These are phyloP conservation scores for Glutinoglossum americanum DNA, from an alignment of 495 filamentous ascomycete species.

Conservation along the genomic window DNA sequence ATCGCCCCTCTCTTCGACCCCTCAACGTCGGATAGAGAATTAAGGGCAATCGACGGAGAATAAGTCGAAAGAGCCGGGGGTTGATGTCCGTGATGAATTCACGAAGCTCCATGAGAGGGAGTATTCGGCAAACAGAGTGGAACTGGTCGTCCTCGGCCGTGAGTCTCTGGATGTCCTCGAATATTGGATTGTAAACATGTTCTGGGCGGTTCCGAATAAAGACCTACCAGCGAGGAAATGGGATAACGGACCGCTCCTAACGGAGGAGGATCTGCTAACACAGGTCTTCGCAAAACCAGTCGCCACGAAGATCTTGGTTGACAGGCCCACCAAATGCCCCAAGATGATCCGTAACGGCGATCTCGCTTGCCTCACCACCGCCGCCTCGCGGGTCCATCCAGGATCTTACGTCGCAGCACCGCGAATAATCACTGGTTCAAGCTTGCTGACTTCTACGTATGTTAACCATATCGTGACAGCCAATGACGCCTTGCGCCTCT, in stretches of 20 bases:
- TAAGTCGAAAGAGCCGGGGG: constrained; percentile 53
- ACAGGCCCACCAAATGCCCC: constrained; percentile 49
- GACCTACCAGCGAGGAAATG: constrained; percentile 59
- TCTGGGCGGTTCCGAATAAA: constrained; percentile 69
- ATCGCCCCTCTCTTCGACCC: constrained; percentile 75
- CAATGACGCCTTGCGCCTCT: too few species aligned
- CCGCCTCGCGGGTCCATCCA: too few species aligned
- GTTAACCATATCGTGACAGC: too few species aligned
- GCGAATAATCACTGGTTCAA: too few species aligned
- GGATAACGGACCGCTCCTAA: constrained; percentile 50
- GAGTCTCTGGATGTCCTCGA: constrained; percentile 77
- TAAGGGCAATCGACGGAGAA: constrained; percentile 82
- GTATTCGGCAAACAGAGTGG: constrained; percentile 93
- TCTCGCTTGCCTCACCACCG: constrained; percentile 43
- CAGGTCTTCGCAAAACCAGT: constrained; percentile 87
- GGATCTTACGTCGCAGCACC: too few species aligned
- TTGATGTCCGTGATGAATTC: constrained; percentile 82
- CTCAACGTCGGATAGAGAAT: constrained; percentile 75
- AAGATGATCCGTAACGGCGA: constrained; percentile 77
- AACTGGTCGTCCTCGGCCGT: constrained; percentile 78
- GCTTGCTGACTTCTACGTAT: too few species aligned
- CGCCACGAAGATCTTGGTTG: constrained; percentile 77
- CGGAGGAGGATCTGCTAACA: constrained; percentile 43
- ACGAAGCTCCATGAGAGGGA: constrained; percentile 79
- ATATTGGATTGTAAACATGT: constrained; percentile 70